phyloP scores from a whole-genome alignment of 345 rosid genomes.

The Lumnitzera littorea region DNA sequence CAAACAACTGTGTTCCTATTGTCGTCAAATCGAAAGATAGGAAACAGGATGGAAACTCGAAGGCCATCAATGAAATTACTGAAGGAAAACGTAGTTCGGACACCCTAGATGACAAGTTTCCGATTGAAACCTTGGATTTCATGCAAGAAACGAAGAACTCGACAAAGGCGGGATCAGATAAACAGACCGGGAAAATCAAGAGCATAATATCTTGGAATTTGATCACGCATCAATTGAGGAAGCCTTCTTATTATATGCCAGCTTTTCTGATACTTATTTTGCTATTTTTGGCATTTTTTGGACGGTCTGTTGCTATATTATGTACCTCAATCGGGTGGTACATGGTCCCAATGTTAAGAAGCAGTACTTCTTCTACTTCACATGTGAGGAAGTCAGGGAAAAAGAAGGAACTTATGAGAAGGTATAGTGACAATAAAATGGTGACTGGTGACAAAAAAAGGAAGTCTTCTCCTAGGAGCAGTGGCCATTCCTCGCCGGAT shows the following conservation, averaged over 20 bases:
- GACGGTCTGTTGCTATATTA: constrained; percentile 52
- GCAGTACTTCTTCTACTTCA: constrained; percentile 7
- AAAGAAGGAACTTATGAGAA: constrained; percentile 45
- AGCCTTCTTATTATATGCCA: constrained; percentile 51
- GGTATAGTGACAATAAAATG: constrained; percentile 31
- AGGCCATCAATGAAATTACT: constrained; percentile 10
- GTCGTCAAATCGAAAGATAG: constrained; percentile 43
- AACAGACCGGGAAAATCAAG: constrained; percentile 9
- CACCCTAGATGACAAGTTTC: background rate
- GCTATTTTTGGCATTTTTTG: constrained; percentile 47
- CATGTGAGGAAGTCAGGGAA: constrained; percentile 14
- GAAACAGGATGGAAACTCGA: constrained; percentile 10
- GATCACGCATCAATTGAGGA: constrained; percentile 21
- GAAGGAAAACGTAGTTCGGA: constrained; percentile 1
- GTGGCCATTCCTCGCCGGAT: constrained; percentile 1
- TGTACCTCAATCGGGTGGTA: constrained; percentile 71
- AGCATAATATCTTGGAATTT: constrained; percentile 9
- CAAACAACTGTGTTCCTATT: constrained; percentile 46
- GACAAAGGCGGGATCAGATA: constrained; percentile 4
- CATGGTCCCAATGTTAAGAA: constrained; percentile 37
- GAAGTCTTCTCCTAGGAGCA: constrained; percentile 25
- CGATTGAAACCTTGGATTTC: no score
- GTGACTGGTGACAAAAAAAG: background rate
- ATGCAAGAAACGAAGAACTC: no score
- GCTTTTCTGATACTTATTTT: constrained; percentile 42